A percentile compares a stretch with the other conserved stretches of the same genome.
Evolutionary conservation across 208 protist species (phyloP).

Genomic region (Wallacemonas sp.): DNA sequence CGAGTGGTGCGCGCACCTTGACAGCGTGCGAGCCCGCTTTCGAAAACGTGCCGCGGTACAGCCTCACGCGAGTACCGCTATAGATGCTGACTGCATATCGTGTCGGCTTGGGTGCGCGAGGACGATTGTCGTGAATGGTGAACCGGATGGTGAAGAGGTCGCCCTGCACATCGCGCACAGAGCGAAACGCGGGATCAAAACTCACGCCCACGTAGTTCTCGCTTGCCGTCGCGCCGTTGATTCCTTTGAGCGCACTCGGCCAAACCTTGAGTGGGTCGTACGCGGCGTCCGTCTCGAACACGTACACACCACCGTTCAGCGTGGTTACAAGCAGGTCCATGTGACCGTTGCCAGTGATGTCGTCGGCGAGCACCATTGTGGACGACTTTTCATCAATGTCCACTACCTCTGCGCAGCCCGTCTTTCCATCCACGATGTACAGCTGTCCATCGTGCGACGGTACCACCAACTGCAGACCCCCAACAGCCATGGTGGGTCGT

Average conservation of each 20-base stretch:
- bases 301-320: conserved; percentile 84
- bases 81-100: conserved; percentile 67
- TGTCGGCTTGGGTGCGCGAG: not conserved
- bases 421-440: conserved; percentile 77
- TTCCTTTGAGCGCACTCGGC: conserved; percentile 61
- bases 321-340: conserved; percentile 90
- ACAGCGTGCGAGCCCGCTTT: conserved; percentile 47
- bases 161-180: conserved; percentile 60
- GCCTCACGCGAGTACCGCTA: conserved; percentile 53
- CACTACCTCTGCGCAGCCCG: conserved; percentile 82
- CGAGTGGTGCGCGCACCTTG: conserved; percentile 49
- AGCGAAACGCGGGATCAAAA: conserved; percentile 55
- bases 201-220: conserved; percentile 74
- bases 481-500: conserved; percentile 16
- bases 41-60: conserved; percentile 44
- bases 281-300: conserved; percentile 64
- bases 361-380: conserved; percentile 88
- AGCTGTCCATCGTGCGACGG: conserved; percentile 87
- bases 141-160: conserved; percentile 68
- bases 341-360: conserved; percentile 88
- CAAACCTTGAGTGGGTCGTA: conserved; percentile 83
- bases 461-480: conserved; percentile 75
- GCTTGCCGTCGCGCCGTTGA: conserved; percentile 77
- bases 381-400: conserved; percentile 92
- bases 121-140: conserved; percentile 60